A percentile compares a stretch with the other conserved stretches of the same genome.
These are phyloP conservation scores for Boletus sp. DNA, from an alignment of 768 basidiomycete species.

Conservation along the genomic window DNA sequence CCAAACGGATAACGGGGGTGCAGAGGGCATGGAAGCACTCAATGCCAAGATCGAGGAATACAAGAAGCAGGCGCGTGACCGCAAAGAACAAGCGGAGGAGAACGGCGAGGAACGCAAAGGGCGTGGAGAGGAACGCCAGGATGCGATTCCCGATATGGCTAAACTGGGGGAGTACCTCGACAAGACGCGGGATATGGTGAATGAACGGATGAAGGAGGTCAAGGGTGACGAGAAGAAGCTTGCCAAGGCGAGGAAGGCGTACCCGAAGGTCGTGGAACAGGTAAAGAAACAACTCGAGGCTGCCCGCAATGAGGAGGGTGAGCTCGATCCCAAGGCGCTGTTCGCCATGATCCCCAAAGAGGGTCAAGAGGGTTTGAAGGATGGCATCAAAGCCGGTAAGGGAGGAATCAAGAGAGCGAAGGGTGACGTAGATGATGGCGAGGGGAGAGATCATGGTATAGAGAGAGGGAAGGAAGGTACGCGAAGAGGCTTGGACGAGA, in stretches of 20 bases:
- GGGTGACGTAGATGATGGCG: not conserved
- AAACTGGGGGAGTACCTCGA: slow-evolving; percentile 18
- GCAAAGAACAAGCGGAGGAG: not conserved
- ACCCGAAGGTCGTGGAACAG: slow-evolving; percentile 12
- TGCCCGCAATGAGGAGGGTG: slow-evolving; percentile 1
- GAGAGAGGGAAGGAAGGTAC: slow-evolving; percentile 7
- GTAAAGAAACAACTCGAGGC: slow-evolving; percentile 12
- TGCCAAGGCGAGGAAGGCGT: slow-evolving; percentile 13
- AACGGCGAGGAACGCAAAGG: not conserved
- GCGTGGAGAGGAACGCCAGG: not conserved
- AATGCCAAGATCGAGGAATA: slow-evolving; percentile 5
- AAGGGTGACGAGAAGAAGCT: slow-evolving; percentile 19
- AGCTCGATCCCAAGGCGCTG: slow-evolving; percentile 5
- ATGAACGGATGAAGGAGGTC: slow-evolving; percentile 15
- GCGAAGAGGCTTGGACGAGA: slow-evolving; percentile 12
- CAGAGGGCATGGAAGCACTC: slow-evolving; percentile 2
- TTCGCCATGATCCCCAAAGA: slow-evolving; percentile 12
- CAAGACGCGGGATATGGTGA: slow-evolving; percentile 17
- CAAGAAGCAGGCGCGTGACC: slow-evolving; percentile 1
- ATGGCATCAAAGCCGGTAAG: slow-evolving; percentile 2
- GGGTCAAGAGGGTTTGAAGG: not conserved
- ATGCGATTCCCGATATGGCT: slow-evolving; percentile 3
- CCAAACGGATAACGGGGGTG: not conserved
- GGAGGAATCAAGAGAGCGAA: not conserved
- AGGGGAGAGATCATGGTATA: slow-evolving; percentile 2